phyloP scores from a whole-genome alignment of 1,139 yeast species.

The Yamadazyma diddensiae region DNA sequence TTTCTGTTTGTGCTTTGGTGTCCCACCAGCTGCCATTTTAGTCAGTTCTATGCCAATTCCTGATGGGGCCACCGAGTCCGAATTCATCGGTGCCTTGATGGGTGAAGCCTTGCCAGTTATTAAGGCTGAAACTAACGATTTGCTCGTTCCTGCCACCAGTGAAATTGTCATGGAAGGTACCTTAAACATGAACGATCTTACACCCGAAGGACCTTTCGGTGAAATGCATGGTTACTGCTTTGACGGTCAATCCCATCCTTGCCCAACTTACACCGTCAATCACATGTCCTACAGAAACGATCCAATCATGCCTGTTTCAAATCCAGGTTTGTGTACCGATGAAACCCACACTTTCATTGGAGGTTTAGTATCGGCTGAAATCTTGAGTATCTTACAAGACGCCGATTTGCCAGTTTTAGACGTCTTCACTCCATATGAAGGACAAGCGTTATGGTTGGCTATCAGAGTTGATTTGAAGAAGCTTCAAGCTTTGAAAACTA shows the following conservation, averaged over 20 bases:
- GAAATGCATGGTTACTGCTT: conserved; percentile 3
- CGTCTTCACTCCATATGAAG: conserved; percentile 2
- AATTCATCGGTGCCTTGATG: conserved; percentile 1
- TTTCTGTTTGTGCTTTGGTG: conserved; percentile 2
- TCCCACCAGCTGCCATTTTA: conserved; percentile 3
- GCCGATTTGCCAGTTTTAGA: conserved; percentile 1
- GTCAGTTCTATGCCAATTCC: conserved; percentile 4
- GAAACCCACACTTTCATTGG: conserved; percentile 2
- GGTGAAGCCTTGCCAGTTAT: conserved; percentile 1
- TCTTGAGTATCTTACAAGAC: conserved; percentile 1
- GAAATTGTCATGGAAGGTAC: conserved; percentile 3
- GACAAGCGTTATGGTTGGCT: conserved; percentile 2
- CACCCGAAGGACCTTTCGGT: conserved; percentile 3
- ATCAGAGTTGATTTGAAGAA: background rate
- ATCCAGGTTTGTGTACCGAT: conserved; percentile 2
- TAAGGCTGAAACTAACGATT: conserved; percentile 2
- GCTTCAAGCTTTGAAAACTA: conserved; percentile 1
- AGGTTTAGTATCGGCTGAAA: conserved; percentile 1
- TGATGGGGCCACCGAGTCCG: conserved; percentile 3
- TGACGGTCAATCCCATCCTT: conserved; percentile 1
- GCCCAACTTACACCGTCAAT: conserved; percentile 1
- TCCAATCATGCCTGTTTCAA: conserved; percentile 1
- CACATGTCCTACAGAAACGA: conserved; percentile 1
- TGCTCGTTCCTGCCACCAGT: conserved; percentile 2
- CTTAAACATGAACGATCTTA: background rate